phyloP scores from a whole-genome alignment of 2,329 filamentous ascomycete species.

The Trichoderma sp. region DNA sequence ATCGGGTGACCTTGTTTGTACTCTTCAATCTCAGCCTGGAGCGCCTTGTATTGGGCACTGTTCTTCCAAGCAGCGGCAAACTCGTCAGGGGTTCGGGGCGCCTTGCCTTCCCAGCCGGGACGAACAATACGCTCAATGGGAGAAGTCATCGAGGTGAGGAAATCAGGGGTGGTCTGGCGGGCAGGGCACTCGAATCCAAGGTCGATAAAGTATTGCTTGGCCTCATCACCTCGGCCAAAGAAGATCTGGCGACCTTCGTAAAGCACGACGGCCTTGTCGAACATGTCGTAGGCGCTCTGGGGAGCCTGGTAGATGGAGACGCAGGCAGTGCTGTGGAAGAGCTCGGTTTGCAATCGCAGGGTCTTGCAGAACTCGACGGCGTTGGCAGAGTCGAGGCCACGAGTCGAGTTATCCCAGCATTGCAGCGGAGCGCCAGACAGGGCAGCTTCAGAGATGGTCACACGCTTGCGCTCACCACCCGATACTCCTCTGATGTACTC shows the following conservation, averaged over 20 bases:
- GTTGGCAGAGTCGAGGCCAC: constrained; percentile 74
- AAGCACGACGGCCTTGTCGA: constrained; percentile 60
- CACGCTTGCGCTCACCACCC: constrained; percentile 71
- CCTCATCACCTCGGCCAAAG: constrained; percentile 61
- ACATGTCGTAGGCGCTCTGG: constrained; percentile 64
- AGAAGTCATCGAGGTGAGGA: constrained; percentile 70
- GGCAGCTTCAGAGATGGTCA: constrained; percentile 62
- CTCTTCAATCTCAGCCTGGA: constrained; percentile 57
- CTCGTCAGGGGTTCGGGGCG: constrained; percentile 62
- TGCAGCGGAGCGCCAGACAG: constrained; percentile 63
- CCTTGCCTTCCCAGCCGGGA: constrained; percentile 56
- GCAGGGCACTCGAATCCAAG: constrained; percentile 68
- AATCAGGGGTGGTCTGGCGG: constrained; percentile 70
- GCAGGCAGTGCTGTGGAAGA: constrained; percentile 64
- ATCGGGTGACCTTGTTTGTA: constrained; percentile 58
- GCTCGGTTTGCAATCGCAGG: constrained; percentile 65
- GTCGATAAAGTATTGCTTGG: constrained; percentile 65
- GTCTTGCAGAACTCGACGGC: constrained; percentile 75
- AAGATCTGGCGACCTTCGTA: constrained; percentile 65
- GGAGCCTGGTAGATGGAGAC: constrained; percentile 76
- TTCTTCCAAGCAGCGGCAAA: constrained; percentile 61
- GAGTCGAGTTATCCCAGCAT: constrained; percentile 72
- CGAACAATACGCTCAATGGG: constrained; percentile 58
- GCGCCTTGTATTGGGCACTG: constrained; percentile 51
- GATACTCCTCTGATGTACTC: constrained; percentile 74